Base-by-base conservation (phyloP, 768 basidiomycete species). In the Tephrocybe sp. region DNA sequence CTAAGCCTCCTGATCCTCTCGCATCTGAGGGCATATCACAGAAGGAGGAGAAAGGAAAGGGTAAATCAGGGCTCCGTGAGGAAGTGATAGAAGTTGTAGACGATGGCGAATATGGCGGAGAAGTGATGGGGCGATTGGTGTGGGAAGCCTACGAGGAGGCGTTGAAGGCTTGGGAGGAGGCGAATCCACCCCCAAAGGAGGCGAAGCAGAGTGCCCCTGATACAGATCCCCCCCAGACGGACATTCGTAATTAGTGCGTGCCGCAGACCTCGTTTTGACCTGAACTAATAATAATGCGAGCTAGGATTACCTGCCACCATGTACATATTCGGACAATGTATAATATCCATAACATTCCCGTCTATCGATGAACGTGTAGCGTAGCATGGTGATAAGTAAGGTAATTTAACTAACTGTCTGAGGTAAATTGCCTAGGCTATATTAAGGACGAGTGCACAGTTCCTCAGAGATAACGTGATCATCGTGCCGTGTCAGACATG, bases 71-170 rank as follows among this genome's bases (percentile, higher is more conserved):
- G 6, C n/a, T 49, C 11, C 28, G 28, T 32, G 70, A 77, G 46
- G 61, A 71, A 18, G 62, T 63, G 4, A 46, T 75, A 25, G 69
- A 69, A 37, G 67, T 83, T 15, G 65, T 68, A 9, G 84, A 88
- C 51, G 88, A 89, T 58, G 79, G 78, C 4, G 88, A 91, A 55
- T 73, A 84, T 21, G 88, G 88, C 12, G 86, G 88, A 0, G 86
- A 89, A 63, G 64, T 74, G 17, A 73, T 80, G 36, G 90, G 88
- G 4, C 69, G 85, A 56, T 63, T 80, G 21, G 79, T 91, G 1
- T 92, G 90, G 90, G 90, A 91, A 69, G 76, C 75, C 41, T 86
- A 86, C 58, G 90, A 91, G 65, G 70, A 57, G 26, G 80, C 76
- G 26, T 64, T 91, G 61, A 88, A 83, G 66, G 66, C 67, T 32